Evolutionary conservation across 1,284 basidiomycete genomes (phyloP).

Genomic region (Papiliotrema laurentii): DNA sequence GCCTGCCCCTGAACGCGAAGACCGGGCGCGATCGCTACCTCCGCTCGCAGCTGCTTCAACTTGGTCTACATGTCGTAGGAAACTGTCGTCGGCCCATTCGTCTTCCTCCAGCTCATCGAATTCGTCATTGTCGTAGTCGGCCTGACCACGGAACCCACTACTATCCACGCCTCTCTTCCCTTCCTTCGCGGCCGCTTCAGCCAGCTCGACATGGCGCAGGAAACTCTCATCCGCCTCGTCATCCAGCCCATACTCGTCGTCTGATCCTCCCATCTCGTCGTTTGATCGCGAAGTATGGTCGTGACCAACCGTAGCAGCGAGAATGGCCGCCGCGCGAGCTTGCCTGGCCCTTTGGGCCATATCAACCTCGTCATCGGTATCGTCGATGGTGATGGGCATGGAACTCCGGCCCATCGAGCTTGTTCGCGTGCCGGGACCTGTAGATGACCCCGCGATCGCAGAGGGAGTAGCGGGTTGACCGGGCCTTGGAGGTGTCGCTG

Average conservation of each 20-base stretch:
- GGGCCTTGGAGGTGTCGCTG: background rate
- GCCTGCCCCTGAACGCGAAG: no score
- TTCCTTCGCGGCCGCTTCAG: slow-evolving; percentile 1
- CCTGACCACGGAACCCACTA: background rate
- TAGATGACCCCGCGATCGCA: no score
- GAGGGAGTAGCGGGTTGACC: no score
- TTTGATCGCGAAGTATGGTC: no score
- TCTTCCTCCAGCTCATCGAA: no score
- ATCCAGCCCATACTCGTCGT: slow-evolving; percentile 8
- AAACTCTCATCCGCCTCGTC: slow-evolving; percentile 15
- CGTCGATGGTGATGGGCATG: background rate
- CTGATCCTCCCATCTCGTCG: background rate
- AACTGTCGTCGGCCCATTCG: slow-evolving; percentile 11
- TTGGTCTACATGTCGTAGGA: slow-evolving; percentile 7
- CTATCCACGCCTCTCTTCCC: no score
- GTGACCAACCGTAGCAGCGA: no score
- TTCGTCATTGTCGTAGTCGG: slow-evolving; percentile 6
- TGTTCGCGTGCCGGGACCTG: no score
- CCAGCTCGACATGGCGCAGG: slow-evolving; percentile 15
- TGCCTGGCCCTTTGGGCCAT: slow-evolving; percentile 3
- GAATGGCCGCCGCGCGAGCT: slow-evolving; percentile 11
- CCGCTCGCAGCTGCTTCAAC: slow-evolving; percentile 4
- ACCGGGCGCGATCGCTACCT: no score
- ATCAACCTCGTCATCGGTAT: slow-evolving; percentile 3
- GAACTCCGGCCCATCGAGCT: no score